Evolutionary conservation across 495 filamentous ascomycete genomes (phyloP), one percentile per base, ranked within the genome.

Genomic region (Trichoderma parareesei): DNA sequence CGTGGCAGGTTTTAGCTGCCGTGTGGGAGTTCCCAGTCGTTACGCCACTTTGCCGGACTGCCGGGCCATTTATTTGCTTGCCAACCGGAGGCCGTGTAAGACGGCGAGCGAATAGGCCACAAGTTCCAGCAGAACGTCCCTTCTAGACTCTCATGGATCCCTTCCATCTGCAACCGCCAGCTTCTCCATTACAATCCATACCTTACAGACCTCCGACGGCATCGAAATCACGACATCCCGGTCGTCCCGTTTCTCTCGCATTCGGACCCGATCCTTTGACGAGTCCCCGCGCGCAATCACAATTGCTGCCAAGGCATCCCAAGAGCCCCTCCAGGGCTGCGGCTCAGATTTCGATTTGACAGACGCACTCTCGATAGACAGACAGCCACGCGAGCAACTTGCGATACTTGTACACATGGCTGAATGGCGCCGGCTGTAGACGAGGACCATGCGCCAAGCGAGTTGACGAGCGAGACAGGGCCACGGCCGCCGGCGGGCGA

Each of bases 361-460:
- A 57, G 11, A 11, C 35, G 37, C 14, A 9, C 13, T 35, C 27
- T n/a, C 53, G 27, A 57, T 57, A 1, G 53, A 57, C 8, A 16
- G n/a, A 55, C 37, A 57, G 9, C 27, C 53, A 57, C 53, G 53
- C 53, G 27, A 38, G 27, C 27, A 27, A 27, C 11, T 13, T 57
- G 27, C 53, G 53, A 57, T 13, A 1, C 20, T n/a, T 37, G 7
- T n/a, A 10, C 53, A 57, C 27, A 57, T 57, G 53, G 53, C 53
- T 57, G 53, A 57, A 57, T 57, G 53, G 53, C 53, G 20, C 27
- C 53, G 11, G 53, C 53, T 57, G 53, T 57, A 57, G 53, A 57
- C 53, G 27, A 57, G 53, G 53, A 57, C 46, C 9, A 49, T 57
- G 53, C 53, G 53, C 53, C 20, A 57, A 35, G 53, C 53, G 53